Conservation (phyloP, 495 filamentous ascomycete species). For the Aspergillus sclerotioniger region DNA sequence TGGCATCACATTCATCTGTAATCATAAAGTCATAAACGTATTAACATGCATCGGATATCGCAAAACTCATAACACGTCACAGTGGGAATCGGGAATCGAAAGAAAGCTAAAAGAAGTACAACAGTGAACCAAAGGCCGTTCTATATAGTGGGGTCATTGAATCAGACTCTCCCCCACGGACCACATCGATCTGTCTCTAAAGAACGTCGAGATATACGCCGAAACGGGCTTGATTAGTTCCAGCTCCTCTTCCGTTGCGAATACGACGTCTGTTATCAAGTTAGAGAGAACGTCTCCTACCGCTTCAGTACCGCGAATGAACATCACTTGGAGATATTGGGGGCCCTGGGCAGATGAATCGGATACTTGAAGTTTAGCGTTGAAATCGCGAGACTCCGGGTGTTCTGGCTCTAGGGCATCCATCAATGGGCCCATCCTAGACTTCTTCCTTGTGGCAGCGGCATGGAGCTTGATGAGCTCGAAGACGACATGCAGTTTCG, state of each 20-base stretch:
- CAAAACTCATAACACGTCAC: background rate
- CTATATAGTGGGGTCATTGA: background rate
- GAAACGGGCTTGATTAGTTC: background rate
- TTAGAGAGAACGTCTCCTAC: background rate
- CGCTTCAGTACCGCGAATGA: background rate
- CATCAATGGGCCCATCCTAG: background rate
- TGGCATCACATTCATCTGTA: too few relatives aligned
- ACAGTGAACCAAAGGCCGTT: background rate
- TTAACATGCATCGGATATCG: too few relatives aligned
- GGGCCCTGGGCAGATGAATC: background rate
- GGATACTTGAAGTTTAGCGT: background rate
- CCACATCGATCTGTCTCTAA: background rate
- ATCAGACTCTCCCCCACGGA: background rate
- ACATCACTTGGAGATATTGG: background rate
- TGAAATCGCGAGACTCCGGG: background rate
- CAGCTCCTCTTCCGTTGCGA: background rate
- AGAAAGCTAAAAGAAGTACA: background rate
- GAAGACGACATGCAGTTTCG: background rate
- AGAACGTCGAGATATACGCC: background rate
- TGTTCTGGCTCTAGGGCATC: background rate
- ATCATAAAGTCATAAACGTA: too few relatives aligned
- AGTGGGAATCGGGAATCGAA: too few relatives aligned
- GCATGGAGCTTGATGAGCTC: background rate
- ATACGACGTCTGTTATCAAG: background rate
- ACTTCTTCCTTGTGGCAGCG: background rate